Base-by-base conservation (phyloP, 2,329 filamentous ascomycete species). In the Aspergillus novofumigatus region DNA sequence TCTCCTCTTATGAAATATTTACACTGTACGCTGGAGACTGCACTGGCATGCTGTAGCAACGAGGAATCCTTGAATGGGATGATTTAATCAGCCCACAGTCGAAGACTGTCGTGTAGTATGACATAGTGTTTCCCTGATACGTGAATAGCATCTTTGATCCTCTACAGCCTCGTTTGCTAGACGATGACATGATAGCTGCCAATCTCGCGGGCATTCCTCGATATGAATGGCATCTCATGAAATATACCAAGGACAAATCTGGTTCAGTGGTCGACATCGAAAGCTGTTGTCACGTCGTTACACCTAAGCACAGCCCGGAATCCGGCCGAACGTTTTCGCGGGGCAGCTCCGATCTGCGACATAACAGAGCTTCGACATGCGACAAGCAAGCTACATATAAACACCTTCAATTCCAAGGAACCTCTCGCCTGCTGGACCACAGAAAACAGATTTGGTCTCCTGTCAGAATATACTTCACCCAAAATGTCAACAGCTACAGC, bases 401-500 rank as follows among this genome's bases (percentile, higher is more conserved):
- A 44, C 45, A 20, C 51, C 49, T 26, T 38, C 50, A 35, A 38
- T 51, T 48, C 28, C 26, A 45, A 35, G 14, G 6, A 20, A 14
- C 29, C 9, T 53, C 28, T n/a, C 21, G 14, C 25, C 23, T 25
- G 44, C 23, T 47, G 11, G 17, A 35, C n/a, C 5, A 32, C n/a
- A 20, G 5, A 29, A 17, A 14, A n/a, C 26, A 9, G 14, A 47
- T 14, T 26, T 14, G n/a, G n/a, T 2, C 5, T 8, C 11, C 14
- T 1, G n/a, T 17, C 3, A 21, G 10, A 14, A 32, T 14, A 28
- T 25, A 38, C 21, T 41, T 50, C 49, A 41, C 29, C 42, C 54
- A 65, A 48, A 32, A 96, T 96, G 92, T 92, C 92, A 56, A 94
- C 91, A 21, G 89, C 94, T 69, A 90, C 91, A n/a, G 78, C 83